Conservation (phyloP, 2,329 filamentous ascomycete species). For the Colletotrichum sublineola region DNA sequence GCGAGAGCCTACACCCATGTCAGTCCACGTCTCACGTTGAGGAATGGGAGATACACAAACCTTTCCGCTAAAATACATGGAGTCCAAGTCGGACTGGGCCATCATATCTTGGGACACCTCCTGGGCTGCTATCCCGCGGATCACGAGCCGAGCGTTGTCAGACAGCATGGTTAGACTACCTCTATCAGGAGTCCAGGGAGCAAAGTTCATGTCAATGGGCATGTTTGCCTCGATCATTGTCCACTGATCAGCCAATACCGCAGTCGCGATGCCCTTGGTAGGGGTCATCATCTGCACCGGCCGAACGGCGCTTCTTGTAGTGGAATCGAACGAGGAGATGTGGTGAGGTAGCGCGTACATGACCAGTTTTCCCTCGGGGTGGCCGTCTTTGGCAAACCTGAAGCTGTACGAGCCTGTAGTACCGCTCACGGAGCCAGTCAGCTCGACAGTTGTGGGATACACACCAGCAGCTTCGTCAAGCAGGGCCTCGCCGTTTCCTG, state of each 20-base stretch:
- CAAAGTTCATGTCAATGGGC: conserved; percentile 80
- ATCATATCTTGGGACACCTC: conserved; percentile 84
- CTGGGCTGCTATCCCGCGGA: conserved; percentile 72
- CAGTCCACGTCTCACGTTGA: neutral
- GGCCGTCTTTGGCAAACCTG: conserved; percentile 78
- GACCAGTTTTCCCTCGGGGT: conserved; percentile 70
- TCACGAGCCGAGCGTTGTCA: conserved; percentile 67
- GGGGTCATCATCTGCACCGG: conserved; percentile 79
- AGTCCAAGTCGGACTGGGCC: conserved; percentile 80
- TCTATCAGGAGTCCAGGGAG: conserved; percentile 77
- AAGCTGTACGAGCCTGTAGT: conserved; percentile 79
- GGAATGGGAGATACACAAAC: conserved; percentile 53
- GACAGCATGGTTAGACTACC: conserved; percentile 63
- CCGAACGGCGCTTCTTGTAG: conserved; percentile 63
- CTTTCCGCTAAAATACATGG: conserved; percentile 95
- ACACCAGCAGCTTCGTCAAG: conserved; percentile 84
- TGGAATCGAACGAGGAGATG: conserved; percentile 76
- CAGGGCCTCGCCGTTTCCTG: conserved; percentile 72
- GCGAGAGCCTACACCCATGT: conserved; percentile 68
- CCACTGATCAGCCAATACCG: conserved; percentile 80
- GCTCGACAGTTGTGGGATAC: conserved; percentile 74
- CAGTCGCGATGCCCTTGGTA: conserved; percentile 85
- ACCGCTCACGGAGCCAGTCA: conserved; percentile 74
- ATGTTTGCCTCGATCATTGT: conserved; percentile 82
- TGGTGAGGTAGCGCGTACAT: conserved; percentile 95